phyloP scores from a whole-genome alignment of 129 eudicot genomes.

The Flaveria ramosissima region DNA sequence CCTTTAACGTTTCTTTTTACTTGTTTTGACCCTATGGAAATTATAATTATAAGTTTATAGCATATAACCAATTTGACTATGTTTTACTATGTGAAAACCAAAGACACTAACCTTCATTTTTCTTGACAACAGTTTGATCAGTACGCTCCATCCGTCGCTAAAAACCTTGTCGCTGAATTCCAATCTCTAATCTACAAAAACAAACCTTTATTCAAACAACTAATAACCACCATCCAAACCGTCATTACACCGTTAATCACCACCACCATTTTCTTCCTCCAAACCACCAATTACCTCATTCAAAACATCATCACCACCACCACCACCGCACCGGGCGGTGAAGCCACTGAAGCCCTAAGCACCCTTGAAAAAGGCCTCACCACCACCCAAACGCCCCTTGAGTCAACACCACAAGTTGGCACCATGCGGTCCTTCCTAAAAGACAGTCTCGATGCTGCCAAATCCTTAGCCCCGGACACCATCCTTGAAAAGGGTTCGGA shows the following conservation, averaged over 20 bases:
- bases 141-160: conserved; percentile 53
- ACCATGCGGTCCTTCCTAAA: background rate
- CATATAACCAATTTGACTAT: background rate
- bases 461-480: conserved; percentile 12
- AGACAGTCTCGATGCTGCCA: conserved; percentile 16
- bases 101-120: background rate
- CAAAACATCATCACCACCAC: conserved; percentile 2
- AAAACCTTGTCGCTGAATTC: conserved; percentile 33
- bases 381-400: background rate
- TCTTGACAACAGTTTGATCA: conserved; percentile 42
- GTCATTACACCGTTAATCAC: conserved; percentile 14
- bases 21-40: background rate
- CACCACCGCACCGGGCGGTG: background rate
- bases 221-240: background rate
- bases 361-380: conserved; percentile 6
- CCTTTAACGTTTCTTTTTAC: no score
- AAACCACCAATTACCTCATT: conserved; percentile 13
- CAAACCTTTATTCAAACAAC: conserved; percentile 6
- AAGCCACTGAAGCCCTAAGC: background rate
- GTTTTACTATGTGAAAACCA: background rate
- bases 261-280: conserved; percentile 13
- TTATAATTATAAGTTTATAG: background rate
- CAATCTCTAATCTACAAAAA: conserved; percentile 21
- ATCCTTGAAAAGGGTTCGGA: conserved; percentile 11
- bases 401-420: background rate